Evolutionary conservation across 345 rosid species (phyloP).

Genomic region (Trapa bicornis): DNA sequence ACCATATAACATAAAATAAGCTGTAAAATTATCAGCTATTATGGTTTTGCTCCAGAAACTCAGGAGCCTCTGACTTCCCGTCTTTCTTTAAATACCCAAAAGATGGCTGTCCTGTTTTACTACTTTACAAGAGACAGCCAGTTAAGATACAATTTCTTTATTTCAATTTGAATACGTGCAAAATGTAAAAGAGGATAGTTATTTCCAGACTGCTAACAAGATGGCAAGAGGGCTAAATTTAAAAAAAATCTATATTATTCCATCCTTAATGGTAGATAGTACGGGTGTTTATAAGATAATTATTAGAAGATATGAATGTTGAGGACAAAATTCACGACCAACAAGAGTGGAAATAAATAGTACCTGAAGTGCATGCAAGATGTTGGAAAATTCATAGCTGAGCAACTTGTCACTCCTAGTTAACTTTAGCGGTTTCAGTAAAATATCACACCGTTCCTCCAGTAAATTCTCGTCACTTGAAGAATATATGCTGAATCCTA

Average conservation of each 20-base stretch:
- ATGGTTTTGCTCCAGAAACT: too few relatives aligned
- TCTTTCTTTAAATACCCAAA: too few relatives aligned
- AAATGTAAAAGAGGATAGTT: neutral
- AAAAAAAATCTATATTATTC: neutral
- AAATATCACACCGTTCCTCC: slow-evolving; percentile 29
- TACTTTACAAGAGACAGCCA: too few relatives aligned
- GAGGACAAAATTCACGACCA: neutral
- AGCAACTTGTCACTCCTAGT: slow-evolving; percentile 42
- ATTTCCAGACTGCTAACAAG: neutral
- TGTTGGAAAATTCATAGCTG: slow-evolving; percentile 31
- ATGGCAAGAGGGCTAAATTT: neutral
- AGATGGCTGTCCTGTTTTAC: too few relatives aligned
- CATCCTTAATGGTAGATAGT: neutral
- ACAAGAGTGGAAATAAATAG: neutral
- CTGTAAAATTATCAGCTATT: too few relatives aligned
- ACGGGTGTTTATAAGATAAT: neutral
- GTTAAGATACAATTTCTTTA: neutral
- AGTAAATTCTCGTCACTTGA: slow-evolving; percentile 16
- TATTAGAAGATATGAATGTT: neutral
- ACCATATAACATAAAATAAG: too few relatives aligned
- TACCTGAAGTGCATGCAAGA: slow-evolving; percentile 84
- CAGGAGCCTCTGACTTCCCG: neutral
- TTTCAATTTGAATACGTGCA: neutral
- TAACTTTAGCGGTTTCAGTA: slow-evolving; percentile 40
- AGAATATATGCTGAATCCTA: slow-evolving; percentile 45